Base-by-base conservation (phyloP, 768 basidiomycete genomes). In the Rhizopogon salebrosus region DNA sequence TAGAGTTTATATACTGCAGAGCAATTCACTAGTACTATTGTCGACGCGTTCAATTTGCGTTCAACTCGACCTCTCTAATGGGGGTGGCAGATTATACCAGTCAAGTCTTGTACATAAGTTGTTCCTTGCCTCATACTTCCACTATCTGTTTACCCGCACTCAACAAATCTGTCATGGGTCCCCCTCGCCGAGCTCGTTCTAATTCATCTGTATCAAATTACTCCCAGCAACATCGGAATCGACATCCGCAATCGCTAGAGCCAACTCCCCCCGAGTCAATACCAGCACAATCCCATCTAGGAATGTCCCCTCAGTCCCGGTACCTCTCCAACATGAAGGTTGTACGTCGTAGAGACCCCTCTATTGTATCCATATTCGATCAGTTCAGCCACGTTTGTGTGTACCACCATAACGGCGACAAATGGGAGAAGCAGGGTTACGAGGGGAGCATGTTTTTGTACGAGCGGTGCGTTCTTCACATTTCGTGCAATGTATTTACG, bases 361-460 rank as follows among this genome's bases (percentile, higher is more conserved):
- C 87, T 31, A 91, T 93, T 60, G 71, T 78, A 50, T 82, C 84
- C 29, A 89, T 92, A 61, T 83, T 91, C 60, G 90, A 93, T 72
- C 88, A 91, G 62, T 91, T 92, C 75, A 88, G 85, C 60, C 88
- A 92, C 72, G 89, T 90, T 51, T 89, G 89, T 71, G 74, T 90
- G 50, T 90, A 91, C 60, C 83, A 87, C 63, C 79, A 84, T 63
- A 83, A 88, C 58, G 86, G 77, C 6, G 70, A 78, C 60, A 84
- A 82, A 63, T 93, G 90, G 90, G 82, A 84, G 68, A 91, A 90
- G 68, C 80, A 86, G 55, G 89, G 89, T 39, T 87, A 70, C 64
- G 90, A 93, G 66, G 91, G 90, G n/a, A 86, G 81, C 70, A 89
- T 92, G 83, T 92, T 93, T 70, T 73, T 93, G 59, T 90, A 87